Evolutionary conservation across 139 green algal species (phyloP), one percentile per base, ranked within the genome.

Genomic region (Picochlorum sp.): DNA sequence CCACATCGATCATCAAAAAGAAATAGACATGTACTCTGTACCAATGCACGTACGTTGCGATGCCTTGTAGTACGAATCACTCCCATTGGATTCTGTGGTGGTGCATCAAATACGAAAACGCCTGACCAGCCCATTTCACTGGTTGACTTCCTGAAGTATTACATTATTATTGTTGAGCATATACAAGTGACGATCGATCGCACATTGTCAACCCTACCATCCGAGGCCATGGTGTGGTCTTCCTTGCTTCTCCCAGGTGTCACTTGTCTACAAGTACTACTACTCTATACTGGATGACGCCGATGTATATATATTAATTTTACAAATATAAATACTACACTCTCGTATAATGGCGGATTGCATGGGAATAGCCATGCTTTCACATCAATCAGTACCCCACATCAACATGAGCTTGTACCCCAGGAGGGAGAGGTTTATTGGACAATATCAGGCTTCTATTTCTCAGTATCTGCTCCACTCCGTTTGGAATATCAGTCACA

Each of bases 61-160:
- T 41, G 52, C 52, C 23, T 28, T 38, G 32, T 20, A 76, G 45
- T 89, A 89, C 65, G 73, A 88, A 41, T 89, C 81, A 0, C 47
- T 52, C 16, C 71, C 76, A 32, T 70, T 7, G 70, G 51, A 49
- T 71, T 76, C 2, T 20, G n/a, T 6, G 60, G 47, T 52, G 47
- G 47, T 52, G 47, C 47, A 52, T 70, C 45, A 92, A 66, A 64
- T 88, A 86, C 0, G 82, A 55, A 45, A 92, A 92, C 3, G 82
- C 80, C 2, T 52, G 47, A 21, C 84, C 85, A 0, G 21, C 23
- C 69, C 69, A 90, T 11, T 65, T 66, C 20, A 90, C 82, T 23
- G 86, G 79, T 16, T 76, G 45, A 63, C 79, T 81, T 37, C 83
- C 83, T 76, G 69, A 47, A 30, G 13, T 11, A 41, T 41, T 41